Evolutionary conservation across 805 yeast genomes (phyloP), one percentile per base, ranked within the genome.

Genomic region (Myxozyma vanderwaltii): DNA sequence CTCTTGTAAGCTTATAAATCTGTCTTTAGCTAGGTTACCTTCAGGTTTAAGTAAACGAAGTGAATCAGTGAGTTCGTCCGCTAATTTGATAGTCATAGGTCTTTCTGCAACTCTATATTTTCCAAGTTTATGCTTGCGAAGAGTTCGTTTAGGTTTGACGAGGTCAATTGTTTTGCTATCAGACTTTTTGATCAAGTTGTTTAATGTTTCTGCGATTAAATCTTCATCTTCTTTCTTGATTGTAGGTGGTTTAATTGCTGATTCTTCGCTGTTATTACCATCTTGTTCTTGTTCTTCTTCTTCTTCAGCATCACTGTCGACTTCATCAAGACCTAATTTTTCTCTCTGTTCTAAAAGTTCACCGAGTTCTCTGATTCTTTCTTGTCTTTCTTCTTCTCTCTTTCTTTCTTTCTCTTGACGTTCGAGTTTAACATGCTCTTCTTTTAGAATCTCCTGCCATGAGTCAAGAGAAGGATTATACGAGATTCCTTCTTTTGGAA

Each of bases 401-500:
- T 81, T 73, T 68, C 87, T 81, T 68, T 83, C 80, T 26, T 53
- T 45, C 59, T 83, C 82, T 67, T 89, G 81, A 51, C 81, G 78
- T 68, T 83, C 82, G 69, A 90, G 96, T 55, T 78, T 77, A 53
- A 71, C 79, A 67, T 79, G 86, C 73, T 91, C 97, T 54, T 78
- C 76, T 54, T 82, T 76, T 53, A 94, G 82, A 66, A 91, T 79
- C 19, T 73, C 74, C 67, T 84, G 83, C 99, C 99, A 94, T 27
- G 88, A 83, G 56, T 86, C 87, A 64, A 85, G 77, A 12, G 92
- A 81, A 26, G 99, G 99, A 71, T 94, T 94, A 71, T 90, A 94
- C 1, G 98, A 91, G 72, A 87, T 88, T 56, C 98, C 98, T 1
- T 86, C 94, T 67, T 86, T 86, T 12, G 96, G 91, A 2, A 84